Conservation (phyloP, 1,284 basidiomycete genomes). For the Moesziomyces sp. region DNA sequence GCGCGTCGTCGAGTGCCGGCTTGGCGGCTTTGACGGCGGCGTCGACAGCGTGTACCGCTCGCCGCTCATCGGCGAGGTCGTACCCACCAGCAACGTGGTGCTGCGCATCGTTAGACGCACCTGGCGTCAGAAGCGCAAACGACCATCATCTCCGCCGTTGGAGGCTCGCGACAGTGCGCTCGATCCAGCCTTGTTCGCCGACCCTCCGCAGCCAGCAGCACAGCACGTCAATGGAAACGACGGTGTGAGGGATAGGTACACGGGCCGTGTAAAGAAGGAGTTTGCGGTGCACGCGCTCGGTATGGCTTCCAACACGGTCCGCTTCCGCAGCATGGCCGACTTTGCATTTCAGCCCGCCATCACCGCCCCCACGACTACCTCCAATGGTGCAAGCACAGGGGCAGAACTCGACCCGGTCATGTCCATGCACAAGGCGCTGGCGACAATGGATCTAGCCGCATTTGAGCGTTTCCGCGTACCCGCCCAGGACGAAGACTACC, state of each 20-base stretch:
- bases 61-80: slow-evolving; percentile 42
- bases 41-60: slow-evolving; percentile 32
- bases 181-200: slow-evolving; percentile 27
- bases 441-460: slow-evolving; percentile 52
- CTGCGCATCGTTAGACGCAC: slow-evolving; percentile 41
- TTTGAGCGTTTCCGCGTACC: slow-evolving; percentile 43
- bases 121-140: slow-evolving; percentile 46
- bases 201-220: neutral
- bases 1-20: slow-evolving; percentile 54
- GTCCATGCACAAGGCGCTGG: slow-evolving; percentile 49
- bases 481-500: slow-evolving; percentile 51
- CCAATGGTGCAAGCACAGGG: neutral
- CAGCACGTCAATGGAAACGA: slow-evolving; percentile 3
- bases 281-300: slow-evolving; percentile 84
- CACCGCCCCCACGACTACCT: slow-evolving; percentile 3
- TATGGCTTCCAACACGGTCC: slow-evolving; percentile 79
- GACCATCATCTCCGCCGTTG: neutral
- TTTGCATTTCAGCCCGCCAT: slow-evolving; percentile 57
- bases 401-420: slow-evolving; percentile 29
- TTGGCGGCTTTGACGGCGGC: slow-evolving; percentile 15
- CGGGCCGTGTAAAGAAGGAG: slow-evolving; percentile 67
- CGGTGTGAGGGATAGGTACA: slow-evolving; percentile 7
- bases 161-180: slow-evolving; percentile 2
- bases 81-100: slow-evolving; percentile 50
- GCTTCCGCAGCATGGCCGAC: slow-evolving; percentile 75